These are phyloP conservation scores for Macrotyloma uniflorum DNA, from an alignment of 306 rosid genomes.

Conservation along the genomic window DNA sequence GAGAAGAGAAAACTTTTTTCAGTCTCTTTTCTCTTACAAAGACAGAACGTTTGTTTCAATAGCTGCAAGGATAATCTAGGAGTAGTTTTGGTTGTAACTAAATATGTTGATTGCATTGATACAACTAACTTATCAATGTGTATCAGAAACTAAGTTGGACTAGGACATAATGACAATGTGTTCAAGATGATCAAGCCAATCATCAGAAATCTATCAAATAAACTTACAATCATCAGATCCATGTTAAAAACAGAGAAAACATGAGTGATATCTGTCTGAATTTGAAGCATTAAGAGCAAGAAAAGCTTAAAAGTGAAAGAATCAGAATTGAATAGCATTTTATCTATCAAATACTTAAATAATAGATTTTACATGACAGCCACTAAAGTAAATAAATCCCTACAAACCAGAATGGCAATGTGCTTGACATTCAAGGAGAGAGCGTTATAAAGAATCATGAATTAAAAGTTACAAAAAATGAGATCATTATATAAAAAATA, in stretches of 20 bases:
- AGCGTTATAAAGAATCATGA: constrained; percentile 29
- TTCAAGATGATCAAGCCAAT: background rate
- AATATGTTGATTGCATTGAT: background rate
- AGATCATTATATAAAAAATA: constrained; percentile 26
- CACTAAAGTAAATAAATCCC: constrained; percentile 16
- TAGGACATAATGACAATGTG: background rate
- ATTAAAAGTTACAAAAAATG: constrained; percentile 10
- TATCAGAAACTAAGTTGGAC: background rate
- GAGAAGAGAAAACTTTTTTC: constrained; percentile 13
- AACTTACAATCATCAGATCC: background rate
- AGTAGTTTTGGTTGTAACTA: background rate
- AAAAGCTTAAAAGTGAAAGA: background rate
- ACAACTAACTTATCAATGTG: background rate
- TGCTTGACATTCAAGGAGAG: constrained; percentile 19
- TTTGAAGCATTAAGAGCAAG: constrained; percentile 3
- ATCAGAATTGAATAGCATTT: constrained; percentile 10
- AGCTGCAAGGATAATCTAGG: background rate
- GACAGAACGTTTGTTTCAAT: background rate
- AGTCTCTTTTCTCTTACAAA: constrained; percentile 6
- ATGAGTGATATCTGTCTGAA: background rate
- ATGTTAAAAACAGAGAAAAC: background rate
- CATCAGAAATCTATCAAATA: background rate
- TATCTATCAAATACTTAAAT: background rate
- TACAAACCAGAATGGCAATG: constrained; percentile 4
- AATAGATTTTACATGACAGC: background rate